Evolutionary conservation across 78 protist genomes (phyloP).

Genomic region (Isochrysis galbana): DNA sequence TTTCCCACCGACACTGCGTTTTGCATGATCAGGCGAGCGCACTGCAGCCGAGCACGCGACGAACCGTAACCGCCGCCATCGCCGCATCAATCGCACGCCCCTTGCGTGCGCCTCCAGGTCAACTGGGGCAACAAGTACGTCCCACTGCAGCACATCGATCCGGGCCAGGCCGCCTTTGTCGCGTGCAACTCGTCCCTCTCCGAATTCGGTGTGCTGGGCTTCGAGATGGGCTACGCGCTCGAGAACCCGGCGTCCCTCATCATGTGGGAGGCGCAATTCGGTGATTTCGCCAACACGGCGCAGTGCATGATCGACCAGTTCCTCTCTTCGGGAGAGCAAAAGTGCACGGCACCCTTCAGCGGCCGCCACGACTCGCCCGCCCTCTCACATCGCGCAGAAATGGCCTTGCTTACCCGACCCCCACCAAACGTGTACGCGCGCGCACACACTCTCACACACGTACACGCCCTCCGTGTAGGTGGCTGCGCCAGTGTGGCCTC

Average conservation of each 20-base stretch:
- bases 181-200: slow-evolving; percentile 77
- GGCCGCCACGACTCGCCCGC: not conserved
- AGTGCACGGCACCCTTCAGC: not conserved
- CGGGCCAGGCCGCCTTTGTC: slow-evolving; percentile 46
- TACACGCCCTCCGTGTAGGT: no score
- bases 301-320: slow-evolving; percentile 95
- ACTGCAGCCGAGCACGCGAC: not conserved
- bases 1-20: not conserved
- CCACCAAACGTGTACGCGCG: not conserved
- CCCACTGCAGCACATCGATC: slow-evolving; percentile 59
- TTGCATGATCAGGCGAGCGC: no score
- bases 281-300: slow-evolving; percentile 91
- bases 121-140: not conserved
- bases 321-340: slow-evolving; percentile 82
- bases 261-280: slow-evolving; percentile 97
- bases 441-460: no score
- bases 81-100: no score
- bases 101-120: no score
- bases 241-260: slow-evolving; percentile 82
- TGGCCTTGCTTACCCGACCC: not conserved
- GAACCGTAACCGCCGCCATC: no score
- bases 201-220: slow-evolving; percentile 89
- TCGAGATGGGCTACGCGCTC: slow-evolving; percentile 85
- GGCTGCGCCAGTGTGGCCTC: slow-evolving; percentile 83
- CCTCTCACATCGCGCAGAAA: not conserved